A percentile compares a stretch with the other conserved stretches of the same genome.
Evolutionary conservation across 2,329 filamentous ascomycete genomes (phyloP).

Genomic region (Penicillium italicum): DNA sequence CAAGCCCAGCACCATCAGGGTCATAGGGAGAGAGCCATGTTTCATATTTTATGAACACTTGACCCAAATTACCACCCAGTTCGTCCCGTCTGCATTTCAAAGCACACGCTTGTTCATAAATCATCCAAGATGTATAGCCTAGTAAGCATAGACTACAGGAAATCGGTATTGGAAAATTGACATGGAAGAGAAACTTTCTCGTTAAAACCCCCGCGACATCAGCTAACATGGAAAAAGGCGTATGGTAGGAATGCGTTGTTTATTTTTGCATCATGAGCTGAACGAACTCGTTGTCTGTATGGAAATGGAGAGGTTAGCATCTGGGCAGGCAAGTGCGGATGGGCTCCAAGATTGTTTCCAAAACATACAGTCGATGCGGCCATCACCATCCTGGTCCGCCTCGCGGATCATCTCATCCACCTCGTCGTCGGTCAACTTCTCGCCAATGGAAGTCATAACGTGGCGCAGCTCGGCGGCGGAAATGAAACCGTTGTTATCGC

Average conservation of each 20-base stretch:
- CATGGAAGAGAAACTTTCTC: constrained; percentile 23
- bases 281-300: constrained; percentile 81
- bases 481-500: constrained; percentile 89
- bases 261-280: constrained; percentile 97
- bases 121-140: constrained; percentile 22
- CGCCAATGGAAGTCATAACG: constrained; percentile 88
- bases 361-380: constrained; percentile 76
- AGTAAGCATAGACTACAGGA: constrained; percentile 28
- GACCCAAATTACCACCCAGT: constrained; percentile 10
- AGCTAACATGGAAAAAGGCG: constrained; percentile 29
- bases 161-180: constrained; percentile 22
- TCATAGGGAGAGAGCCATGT: constrained; percentile 2
- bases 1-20: background rate
- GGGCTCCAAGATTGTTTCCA: background rate
- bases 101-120: constrained; percentile 25
- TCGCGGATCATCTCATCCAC: constrained; percentile 93
- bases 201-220: constrained; percentile 26
- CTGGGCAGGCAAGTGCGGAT: background rate
- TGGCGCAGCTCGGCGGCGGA: constrained; percentile 83
- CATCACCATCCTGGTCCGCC: constrained; percentile 84
- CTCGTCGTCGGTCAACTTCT: constrained; percentile 87
- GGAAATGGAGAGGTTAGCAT: constrained; percentile 25
- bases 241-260: constrained; percentile 32
- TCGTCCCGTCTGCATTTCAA: constrained; percentile 18
- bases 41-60: constrained; percentile 14